Evolutionary conservation across 1,139 yeast species (phyloP), one percentile per base, ranked within the genome.

Genomic region (Candida labiduridarum): DNA sequence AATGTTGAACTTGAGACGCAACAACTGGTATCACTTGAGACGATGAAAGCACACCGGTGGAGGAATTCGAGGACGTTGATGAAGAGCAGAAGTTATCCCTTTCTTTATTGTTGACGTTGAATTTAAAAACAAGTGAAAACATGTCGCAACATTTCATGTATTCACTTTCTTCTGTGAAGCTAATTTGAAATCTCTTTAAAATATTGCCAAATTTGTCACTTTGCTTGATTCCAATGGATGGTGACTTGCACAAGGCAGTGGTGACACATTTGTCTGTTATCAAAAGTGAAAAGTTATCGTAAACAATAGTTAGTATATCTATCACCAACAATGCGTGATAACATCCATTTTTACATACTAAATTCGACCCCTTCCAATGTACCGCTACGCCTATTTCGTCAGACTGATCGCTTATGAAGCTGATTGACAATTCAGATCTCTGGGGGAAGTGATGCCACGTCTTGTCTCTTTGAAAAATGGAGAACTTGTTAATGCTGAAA

Each of bases 371-470:
- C 46, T 58, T 64, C 69, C 70, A 67, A 25, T 48, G 49, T n/a
- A 59, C 50, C 15, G 51, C 48, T 12, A 56, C 55, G n/a, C 45
- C 43, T 5, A 52, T 51, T 33, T 56, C 56, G 11, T 47, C 49
- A 4, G 46, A 30, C 3, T 33, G 38, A 19, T 38, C 41, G 39
- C 18, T 50, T 44, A 59, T 49, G 40, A 66, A 59, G 40, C 57
- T 59, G 11, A 65, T 53, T 5, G 61, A 56, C 15, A 67, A 40
- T 35, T 63, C 67, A 9, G 68, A 52, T 30, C 71, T 49, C 38
- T 67, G 70, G 2, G 72, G 72, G 40, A 56, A 63, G 46, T 67
- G 71, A 41, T 51, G 50, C 72, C 72, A 67, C 1, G 40, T 36
- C 4, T 45, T 41, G 18, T 40, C 45, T 15, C 33, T 25, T 25